A percentile compares a stretch with the other conserved stretches of the same genome.
phyloP scores from a whole-genome alignment of 78 protist genomes.

The Dictyostelium citrinum region DNA sequence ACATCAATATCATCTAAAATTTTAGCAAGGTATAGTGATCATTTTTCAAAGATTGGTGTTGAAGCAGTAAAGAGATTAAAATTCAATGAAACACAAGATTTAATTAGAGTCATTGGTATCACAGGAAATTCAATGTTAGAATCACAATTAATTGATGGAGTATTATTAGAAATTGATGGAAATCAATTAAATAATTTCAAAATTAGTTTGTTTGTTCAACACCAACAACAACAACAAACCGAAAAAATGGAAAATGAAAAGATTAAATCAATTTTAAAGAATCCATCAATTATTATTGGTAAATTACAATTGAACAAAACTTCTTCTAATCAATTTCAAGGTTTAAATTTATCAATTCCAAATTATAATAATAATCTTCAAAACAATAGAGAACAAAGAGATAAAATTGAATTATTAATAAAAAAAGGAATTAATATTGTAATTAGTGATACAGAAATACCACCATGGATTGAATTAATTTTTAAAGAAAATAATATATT shows the following conservation, averaged over 20 bases:
- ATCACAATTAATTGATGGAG: conserved; percentile 44
- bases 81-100: conserved; percentile 7
- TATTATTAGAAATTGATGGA: conserved; percentile 8
- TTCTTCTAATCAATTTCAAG: background rate
- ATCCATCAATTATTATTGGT: conserved; percentile 19
- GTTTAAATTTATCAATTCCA: background rate
- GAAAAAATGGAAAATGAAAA: background rate
- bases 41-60: conserved; percentile 34
- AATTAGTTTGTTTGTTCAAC: background rate
- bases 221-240: no score
- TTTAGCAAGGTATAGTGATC: conserved; percentile 5
- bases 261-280: background rate
- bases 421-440: background rate
- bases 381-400: background rate
- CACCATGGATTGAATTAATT: background rate
- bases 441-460: conserved; percentile 32
- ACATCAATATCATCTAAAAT: conserved; percentile 72
- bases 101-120: conserved; percentile 16
- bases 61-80: conserved; percentile 19
- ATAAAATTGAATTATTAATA: background rate
- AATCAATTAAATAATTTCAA: background rate
- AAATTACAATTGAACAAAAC: conserved; percentile 16
- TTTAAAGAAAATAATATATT: conserved; percentile 19
- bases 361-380: background rate
- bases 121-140: conserved; percentile 51